Evolutionary conservation across 1,139 yeast genomes (phyloP).

Genomic region (Diutina catenulata): DNA sequence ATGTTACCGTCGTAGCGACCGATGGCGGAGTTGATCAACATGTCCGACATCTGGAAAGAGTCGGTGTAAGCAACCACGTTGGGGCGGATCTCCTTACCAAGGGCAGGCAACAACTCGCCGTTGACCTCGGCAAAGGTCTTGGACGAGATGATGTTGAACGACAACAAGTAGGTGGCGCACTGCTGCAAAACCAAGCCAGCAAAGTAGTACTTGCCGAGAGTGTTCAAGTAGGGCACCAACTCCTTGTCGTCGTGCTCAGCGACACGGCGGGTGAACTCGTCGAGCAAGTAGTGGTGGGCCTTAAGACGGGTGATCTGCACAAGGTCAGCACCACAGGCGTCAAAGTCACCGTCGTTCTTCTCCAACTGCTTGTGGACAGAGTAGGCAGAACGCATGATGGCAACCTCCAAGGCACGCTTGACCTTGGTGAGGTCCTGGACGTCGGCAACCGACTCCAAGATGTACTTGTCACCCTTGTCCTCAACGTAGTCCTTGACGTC

Average conservation of each 20-base stretch:
- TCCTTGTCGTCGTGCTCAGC: slow-evolving; percentile 10
- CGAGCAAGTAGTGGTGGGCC: slow-evolving; percentile 26
- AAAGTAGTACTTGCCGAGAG: slow-evolving; percentile 15
- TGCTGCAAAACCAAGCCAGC: slow-evolving; percentile 21
- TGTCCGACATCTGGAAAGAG: slow-evolving; percentile 36
- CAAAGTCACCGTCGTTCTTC: slow-evolving; percentile 23
- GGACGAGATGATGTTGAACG: slow-evolving; percentile 22
- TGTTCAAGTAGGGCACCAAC: slow-evolving; percentile 14
- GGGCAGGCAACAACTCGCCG: slow-evolving; percentile 21
- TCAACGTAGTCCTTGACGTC: slow-evolving; percentile 21
- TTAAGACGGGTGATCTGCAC: slow-evolving; percentile 24
- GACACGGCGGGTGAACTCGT: slow-evolving; percentile 20
- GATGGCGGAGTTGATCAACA: slow-evolving; percentile 30
- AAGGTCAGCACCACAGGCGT: slow-evolving; percentile 17
- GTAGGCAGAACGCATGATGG: slow-evolving; percentile 34
- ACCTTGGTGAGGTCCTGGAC: slow-evolving; percentile 24
- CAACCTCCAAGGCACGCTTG: slow-evolving; percentile 30
- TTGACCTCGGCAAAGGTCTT: slow-evolving; percentile 23
- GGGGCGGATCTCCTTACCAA: slow-evolving; percentile 30
- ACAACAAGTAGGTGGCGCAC: slow-evolving; percentile 29
- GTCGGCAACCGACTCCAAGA: slow-evolving; percentile 22
- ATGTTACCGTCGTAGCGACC: slow-evolving; percentile 35
- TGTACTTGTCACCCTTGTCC: slow-evolving; percentile 17
- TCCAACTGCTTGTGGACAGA: slow-evolving; percentile 30
- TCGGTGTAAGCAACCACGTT: slow-evolving; percentile 34